These are phyloP conservation scores for Sistotremastrum suecicum DNA, from an alignment of 768 basidiomycete genomes.

Conservation along the genomic window DNA sequence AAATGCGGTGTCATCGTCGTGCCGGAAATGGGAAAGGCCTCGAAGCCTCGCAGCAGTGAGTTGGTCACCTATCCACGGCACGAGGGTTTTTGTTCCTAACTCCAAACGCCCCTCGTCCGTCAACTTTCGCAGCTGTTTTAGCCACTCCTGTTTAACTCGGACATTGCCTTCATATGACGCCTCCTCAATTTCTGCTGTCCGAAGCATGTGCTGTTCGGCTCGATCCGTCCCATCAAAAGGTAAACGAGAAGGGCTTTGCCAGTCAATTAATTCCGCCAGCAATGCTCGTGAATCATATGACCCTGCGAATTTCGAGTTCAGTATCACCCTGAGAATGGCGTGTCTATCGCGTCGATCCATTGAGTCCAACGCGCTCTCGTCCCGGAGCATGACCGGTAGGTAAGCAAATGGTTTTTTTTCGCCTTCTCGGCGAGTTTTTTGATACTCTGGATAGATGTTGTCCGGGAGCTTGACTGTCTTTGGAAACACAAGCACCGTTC, in stretches of 20 bases:
- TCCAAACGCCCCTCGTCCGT: no score
- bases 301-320: conserved; percentile 4
- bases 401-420: conserved; percentile 8
- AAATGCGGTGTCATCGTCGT: conserved; percentile 25
- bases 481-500: no score
- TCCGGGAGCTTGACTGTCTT: no score
- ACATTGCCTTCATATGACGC: conserved; percentile 26
- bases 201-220: conserved; percentile 20
- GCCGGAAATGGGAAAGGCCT: conserved; percentile 20
- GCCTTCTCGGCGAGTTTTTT: conserved; percentile 13
- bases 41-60: conserved; percentile 24
- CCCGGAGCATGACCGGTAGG: no score
- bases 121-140: conserved; percentile 14
- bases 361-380: no score
- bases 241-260: no score
- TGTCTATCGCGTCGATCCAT: no score
- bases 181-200: conserved; percentile 22
- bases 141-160: conserved; percentile 18
- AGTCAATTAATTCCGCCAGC: no score
- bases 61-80: conserved; percentile 24
- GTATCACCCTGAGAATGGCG: conserved; percentile 8
- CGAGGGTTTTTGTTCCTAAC: conserved; percentile 9
- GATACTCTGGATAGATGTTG: no score
- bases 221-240: conserved; percentile 4
- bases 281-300: conserved; percentile 5